Evolutionary conservation across 768 basidiomycete species (phyloP), one percentile per base, ranked within the genome.

Genomic region (Tricholoma terreum): DNA sequence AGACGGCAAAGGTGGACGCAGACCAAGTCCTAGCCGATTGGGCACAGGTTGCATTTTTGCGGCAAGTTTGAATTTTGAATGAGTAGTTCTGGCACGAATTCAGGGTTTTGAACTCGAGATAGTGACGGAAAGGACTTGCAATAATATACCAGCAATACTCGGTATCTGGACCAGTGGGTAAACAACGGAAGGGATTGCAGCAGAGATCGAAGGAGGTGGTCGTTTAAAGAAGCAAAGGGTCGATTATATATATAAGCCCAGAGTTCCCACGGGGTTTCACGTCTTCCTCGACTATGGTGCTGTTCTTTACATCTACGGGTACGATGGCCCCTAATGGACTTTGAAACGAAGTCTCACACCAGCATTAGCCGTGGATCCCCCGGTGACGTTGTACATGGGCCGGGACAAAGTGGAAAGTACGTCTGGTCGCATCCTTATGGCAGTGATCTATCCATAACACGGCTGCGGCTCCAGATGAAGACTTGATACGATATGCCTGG

Each of bases 371-470:
- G 73, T 77, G 14, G 70, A 82, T 45, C 91, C 92, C 1, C 76
- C 90, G 1, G 85, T 79, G 7, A 83, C 75, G 24, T 76, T 98
- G 56, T 98, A 96, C 73, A 97, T 98, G 94, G 94, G 96, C 27
- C 86, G 85, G 69, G 96, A 99, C 81, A 98, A 99, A 75, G 88
- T 94, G 58, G 92, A 97, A 77, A 94, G 92, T 94, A 65, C 67
- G 88, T 77, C 35, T 17, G 21, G 49, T 40, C 21, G 4, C 15
- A 31, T 34, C 35, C 38, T 54, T 34, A 10, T 31, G 31, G 22
- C 53, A 33, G 34, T 31, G 51, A 38, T n/a, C 19, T 48, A 15
- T 21, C 45, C n/a, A 40, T 48, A 45, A 46, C 11, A 35, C 6
- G 10, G 46, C 11, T 52, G 19, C 8, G 24, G 40, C 24, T 35